Evolutionary conservation across 805 yeast species (phyloP).

Genomic region (Starmerella davenportii): DNA sequence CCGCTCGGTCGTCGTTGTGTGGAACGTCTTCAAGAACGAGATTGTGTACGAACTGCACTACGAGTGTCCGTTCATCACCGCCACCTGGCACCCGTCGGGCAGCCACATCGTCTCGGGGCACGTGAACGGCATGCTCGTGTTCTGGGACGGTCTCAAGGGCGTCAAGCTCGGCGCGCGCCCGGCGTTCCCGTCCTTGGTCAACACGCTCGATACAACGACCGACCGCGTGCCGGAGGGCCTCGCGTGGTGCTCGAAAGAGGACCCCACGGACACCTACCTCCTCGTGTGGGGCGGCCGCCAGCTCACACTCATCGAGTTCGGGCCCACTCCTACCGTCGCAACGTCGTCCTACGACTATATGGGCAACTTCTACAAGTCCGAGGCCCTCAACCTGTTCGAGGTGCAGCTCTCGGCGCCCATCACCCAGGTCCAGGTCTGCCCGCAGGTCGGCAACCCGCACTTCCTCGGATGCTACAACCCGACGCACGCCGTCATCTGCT

Average conservation of each 20-base stretch:
- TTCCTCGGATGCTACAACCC: conserved; percentile 74
- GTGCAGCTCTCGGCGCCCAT: conserved; percentile 5
- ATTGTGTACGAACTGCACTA: conserved; percentile 34
- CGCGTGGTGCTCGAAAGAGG: conserved; percentile 61
- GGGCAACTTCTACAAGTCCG: conserved; percentile 44
- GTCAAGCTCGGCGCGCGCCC: conserved; percentile 58
- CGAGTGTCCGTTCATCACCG: conserved; percentile 36
- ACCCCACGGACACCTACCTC: conserved; percentile 66
- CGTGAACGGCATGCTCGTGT: conserved; percentile 66
- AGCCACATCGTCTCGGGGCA: conserved; percentile 64
- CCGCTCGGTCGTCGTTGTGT: conserved; percentile 47
- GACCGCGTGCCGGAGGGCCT: conserved; percentile 18
- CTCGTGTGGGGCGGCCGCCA: conserved; percentile 25
- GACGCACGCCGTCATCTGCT: conserved; percentile 31
- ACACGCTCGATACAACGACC: conserved; percentile 5
- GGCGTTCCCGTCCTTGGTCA: conserved; percentile 14
- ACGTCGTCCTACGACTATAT: conserved; percentile 70
- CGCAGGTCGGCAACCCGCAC: conserved; percentile 13
- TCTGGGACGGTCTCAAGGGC: conserved; percentile 83
- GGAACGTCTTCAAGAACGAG: conserved; percentile 43
- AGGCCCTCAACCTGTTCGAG: conserved; percentile 23
- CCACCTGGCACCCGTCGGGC: conserved; percentile 87
- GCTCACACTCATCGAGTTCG: conserved; percentile 43
- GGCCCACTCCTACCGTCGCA: conserved; percentile 59
- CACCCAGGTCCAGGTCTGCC: conserved; percentile 4